A percentile compares a stretch with the other conserved stretches of the same genome.
Evolutionary conservation across 2,329 filamentous ascomycete species (phyloP).

Genomic region (Helotiales sp.): DNA sequence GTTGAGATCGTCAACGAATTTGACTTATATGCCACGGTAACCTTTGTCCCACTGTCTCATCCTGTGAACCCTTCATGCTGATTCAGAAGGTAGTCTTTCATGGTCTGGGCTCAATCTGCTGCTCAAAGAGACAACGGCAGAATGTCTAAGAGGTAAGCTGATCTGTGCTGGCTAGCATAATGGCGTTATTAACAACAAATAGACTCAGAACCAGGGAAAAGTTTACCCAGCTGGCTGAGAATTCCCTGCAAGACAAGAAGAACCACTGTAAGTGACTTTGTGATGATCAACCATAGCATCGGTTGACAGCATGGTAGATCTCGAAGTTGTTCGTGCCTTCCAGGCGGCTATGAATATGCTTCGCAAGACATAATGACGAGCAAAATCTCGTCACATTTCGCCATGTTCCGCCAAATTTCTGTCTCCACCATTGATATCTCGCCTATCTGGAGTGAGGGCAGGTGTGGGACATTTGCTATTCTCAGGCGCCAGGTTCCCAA

Average conservation of each 20-base stretch:
- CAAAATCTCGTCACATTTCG: neutral
- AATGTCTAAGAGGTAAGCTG: conserved; percentile 71
- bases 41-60: neutral
- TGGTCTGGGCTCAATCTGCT: conserved; percentile 76
- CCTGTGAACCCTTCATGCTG: neutral
- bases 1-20: conserved; percentile 70
- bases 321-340: conserved; percentile 66
- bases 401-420: neutral
- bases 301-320: conserved; percentile 46
- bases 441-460: neutral
- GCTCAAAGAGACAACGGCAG: conserved; percentile 75
- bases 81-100: conserved; percentile 67
- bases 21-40: conserved; percentile 60
- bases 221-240: conserved; percentile 77
- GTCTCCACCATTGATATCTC: neutral
- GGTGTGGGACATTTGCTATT: neutral
- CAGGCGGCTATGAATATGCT: conserved; percentile 59
- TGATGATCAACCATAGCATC: neutral
- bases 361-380: neutral
- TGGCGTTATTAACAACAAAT: conserved; percentile 20
- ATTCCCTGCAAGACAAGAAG: conserved; percentile 73
- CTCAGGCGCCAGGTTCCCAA: neutral
- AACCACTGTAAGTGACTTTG: conserved; percentile 70
- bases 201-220: conserved; percentile 80
- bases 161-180: neutral